A percentile compares a stretch with the other conserved stretches of the same genome.
Evolutionary conservation across 148 eudicot genomes (phyloP).

Genomic region (Camellia lanceoleosa): DNA sequence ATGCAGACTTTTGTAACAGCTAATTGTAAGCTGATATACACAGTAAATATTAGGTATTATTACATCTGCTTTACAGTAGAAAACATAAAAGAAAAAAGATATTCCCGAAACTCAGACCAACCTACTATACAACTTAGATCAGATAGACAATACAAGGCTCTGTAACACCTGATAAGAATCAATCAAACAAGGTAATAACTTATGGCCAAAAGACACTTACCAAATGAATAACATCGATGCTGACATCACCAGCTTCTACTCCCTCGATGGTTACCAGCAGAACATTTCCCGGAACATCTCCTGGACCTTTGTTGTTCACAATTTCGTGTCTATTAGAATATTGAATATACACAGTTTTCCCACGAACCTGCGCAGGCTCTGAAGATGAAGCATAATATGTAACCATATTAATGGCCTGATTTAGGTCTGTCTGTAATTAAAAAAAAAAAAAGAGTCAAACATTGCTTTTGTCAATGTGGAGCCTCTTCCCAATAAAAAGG

Average conservation of each 20-base stretch:
- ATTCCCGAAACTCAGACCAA: neutral
- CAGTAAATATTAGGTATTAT: neutral
- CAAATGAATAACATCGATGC: constrained; percentile 80
- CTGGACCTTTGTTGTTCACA: constrained; percentile 66
- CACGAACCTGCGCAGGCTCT: constrained; percentile 71
- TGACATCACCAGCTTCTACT: constrained; percentile 65
- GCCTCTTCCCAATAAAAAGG: neutral
- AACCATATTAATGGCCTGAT: constrained; percentile 75
- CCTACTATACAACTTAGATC: neutral
- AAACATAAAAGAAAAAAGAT: neutral
- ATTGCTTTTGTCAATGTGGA: neutral
- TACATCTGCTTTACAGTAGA: neutral
- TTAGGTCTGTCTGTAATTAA: constrained; percentile 49
- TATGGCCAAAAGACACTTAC: constrained; percentile 29
- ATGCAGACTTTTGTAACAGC: neutral
- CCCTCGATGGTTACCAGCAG: constrained; percentile 77
- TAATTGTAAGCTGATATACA: neutral
- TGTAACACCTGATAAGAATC: neutral
- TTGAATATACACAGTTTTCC: constrained; percentile 67
- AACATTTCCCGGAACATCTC: constrained; percentile 73
- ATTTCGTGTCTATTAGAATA: constrained; percentile 75
- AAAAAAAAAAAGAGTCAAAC: neutral
- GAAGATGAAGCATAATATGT: constrained; percentile 67
- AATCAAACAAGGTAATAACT: neutral
- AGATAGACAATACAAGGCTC: neutral